Base-by-base conservation (phyloP, 371 early-diverging fungal species). In the Mortierella sp. region DNA sequence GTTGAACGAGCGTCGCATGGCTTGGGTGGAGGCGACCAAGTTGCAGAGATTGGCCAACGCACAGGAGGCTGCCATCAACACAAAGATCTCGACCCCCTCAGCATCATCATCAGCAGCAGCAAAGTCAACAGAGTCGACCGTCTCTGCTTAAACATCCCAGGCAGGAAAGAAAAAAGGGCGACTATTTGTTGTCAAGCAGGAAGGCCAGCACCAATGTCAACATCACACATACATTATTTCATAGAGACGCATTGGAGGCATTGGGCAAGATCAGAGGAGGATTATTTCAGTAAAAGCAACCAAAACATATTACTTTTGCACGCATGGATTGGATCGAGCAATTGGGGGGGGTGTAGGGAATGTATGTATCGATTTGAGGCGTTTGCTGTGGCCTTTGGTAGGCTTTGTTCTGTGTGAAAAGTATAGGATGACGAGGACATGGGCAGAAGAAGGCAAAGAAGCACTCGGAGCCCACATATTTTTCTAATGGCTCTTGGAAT, bases 1-100 rank as follows among this genome's bases (percentile, higher is more conserved):
- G 11, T 86, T 99, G 50, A 93, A 94, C 80, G 99, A 99, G 89
- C 95, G 99, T 80, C 90, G 92, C 64, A 87, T 87, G 44, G 91
- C 89, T 45, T 95, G 89, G 86, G 90, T 93, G 74, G 86, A 92
- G 76, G 92, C 92, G 2, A 69, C 55, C 39, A 85, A 86, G 64
- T 53, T 82, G 61, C 78, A 82, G 74, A 71, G 75, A 50, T 37
- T 74, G 39, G 75, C 71, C 19, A 55, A 52, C 31, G 73, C 71
- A 44, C 52, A 82, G 70, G 75, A 75, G 47, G 66, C 78, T n/a
- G 64, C 70, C 61, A 73, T 72, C 52, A 74, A 77, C 69, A 77
- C 78, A 34, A 82, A 82, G 48, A 31, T 70, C 55, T 31, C 82
- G 61, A 64, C 64, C 48, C 22, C 74, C 31, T 39, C 74, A 64